phyloP scores from a whole-genome alignment of 352 stramenopile genomes.

The Globisporangium megalacanthum region DNA sequence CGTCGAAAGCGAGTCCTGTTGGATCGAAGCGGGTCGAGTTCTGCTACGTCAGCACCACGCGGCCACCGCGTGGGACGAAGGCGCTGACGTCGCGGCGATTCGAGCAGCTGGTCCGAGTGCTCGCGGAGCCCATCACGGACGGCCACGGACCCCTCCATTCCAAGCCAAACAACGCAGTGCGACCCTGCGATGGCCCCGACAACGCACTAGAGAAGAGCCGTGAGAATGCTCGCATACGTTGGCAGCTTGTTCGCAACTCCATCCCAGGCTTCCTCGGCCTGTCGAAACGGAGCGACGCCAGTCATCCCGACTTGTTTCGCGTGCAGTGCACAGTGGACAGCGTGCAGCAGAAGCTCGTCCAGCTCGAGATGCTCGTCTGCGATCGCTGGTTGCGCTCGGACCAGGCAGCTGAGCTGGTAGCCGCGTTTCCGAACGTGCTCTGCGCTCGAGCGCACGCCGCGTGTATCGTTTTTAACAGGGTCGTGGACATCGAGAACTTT shows the following conservation, averaged over 20 bases:
- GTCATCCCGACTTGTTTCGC: slow-evolving; percentile 4
- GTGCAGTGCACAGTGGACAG: slow-evolving; percentile 22
- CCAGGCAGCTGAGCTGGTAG: slow-evolving; percentile 37
- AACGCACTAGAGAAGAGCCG: slow-evolving; percentile 4
- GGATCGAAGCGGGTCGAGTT: slow-evolving; percentile 32
- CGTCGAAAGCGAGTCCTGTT: neutral
- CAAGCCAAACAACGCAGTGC: too few species aligned
- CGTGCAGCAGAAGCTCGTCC: slow-evolving; percentile 21
- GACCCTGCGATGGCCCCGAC: too few species aligned
- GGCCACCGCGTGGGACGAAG: slow-evolving; percentile 53
- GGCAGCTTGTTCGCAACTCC: slow-evolving; percentile 32
- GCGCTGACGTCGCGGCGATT: slow-evolving; percentile 43
- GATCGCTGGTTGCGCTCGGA: slow-evolving; percentile 47
- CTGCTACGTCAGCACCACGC: slow-evolving; percentile 79
- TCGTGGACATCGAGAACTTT: slow-evolving; percentile 79
- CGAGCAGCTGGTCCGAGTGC: slow-evolving; percentile 44
- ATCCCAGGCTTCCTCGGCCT: slow-evolving; percentile 1
- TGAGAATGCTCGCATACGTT: slow-evolving; percentile 26
- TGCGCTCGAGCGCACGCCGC: slow-evolving; percentile 42
- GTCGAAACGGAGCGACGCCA: neutral
- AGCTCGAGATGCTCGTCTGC: slow-evolving; percentile 48
- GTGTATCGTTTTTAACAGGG: slow-evolving; percentile 51
- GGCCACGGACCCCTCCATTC: too few species aligned
- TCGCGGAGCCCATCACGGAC: slow-evolving; percentile 4
- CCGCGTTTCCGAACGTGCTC: slow-evolving; percentile 39